Conservation (phyloP, 805 yeast species). For the Candida berthetii region DNA sequence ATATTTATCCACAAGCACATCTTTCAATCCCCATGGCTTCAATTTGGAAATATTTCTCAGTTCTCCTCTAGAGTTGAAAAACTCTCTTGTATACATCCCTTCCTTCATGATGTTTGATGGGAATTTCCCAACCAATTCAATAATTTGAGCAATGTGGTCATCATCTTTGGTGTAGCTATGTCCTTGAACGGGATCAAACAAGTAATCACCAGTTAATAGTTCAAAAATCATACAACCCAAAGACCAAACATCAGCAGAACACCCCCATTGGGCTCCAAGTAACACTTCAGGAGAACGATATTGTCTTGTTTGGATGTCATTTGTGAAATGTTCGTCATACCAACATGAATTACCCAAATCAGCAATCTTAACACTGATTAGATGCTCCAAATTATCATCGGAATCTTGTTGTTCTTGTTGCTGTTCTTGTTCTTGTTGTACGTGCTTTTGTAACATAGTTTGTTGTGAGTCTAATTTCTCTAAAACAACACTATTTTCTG, state of each 20-base stretch:
- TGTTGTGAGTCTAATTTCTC: background rate
- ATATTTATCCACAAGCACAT: conserved; percentile 83
- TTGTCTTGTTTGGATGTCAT: conserved; percentile 88
- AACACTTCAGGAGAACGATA: conserved; percentile 88
- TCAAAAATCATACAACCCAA: conserved; percentile 89
- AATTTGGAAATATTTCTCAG: conserved; percentile 73
- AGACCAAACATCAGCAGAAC: conserved; percentile 95
- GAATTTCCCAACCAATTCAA: conserved; percentile 70
- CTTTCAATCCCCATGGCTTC: conserved; percentile 84
- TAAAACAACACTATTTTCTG: conserved; percentile 17
- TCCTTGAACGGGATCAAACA: conserved; percentile 82
- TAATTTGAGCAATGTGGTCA: conserved; percentile 93
- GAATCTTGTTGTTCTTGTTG: background rate
- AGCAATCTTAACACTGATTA: conserved; percentile 80
- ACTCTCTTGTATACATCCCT: conserved; percentile 55
- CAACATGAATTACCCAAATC: conserved; percentile 93
- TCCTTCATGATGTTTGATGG: conserved; percentile 54
- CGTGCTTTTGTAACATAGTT: background rate
- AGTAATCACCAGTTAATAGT: conserved; percentile 86
- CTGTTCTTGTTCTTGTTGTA: background rate
- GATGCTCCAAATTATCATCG: conserved; percentile 24
- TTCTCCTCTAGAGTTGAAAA: conserved; percentile 63
- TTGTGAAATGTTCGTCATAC: conserved; percentile 72
- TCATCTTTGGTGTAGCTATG: conserved; percentile 80
- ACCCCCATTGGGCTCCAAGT: conserved; percentile 86